phyloP scores from a whole-genome alignment of 202 grass and related monocot species.

The Hordeum pubiflorum region DNA sequence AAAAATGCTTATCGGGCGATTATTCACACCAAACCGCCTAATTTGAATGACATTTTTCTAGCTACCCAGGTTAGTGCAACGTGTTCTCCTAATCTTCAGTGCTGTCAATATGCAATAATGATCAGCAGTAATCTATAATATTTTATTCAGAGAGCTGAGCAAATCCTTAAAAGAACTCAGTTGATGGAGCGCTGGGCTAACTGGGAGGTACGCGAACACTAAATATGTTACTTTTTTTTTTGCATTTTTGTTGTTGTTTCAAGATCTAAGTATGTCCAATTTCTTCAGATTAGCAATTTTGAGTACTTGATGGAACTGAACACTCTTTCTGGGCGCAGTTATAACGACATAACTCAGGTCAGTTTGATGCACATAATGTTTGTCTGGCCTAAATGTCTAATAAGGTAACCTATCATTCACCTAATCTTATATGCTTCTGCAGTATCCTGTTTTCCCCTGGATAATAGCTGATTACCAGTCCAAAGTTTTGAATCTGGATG shows the following conservation, averaged over 20 bases:
- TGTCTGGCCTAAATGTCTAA: conserved; percentile 4
- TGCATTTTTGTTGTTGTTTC: conserved; percentile 30
- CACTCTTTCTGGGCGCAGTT: conserved; percentile 92
- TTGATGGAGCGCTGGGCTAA: conserved; percentile 91
- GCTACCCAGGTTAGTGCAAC: conserved; percentile 78
- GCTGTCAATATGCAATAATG: neutral
- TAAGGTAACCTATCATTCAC: conserved; percentile 5
- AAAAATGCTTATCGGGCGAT: conserved; percentile 94
- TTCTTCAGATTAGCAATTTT: conserved; percentile 95
- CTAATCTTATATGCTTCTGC: conserved; percentile 26
- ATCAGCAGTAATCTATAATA: conserved; percentile 18
- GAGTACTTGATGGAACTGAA: conserved; percentile 99
- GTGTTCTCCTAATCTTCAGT: neutral
- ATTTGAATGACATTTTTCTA: conserved; percentile 95
- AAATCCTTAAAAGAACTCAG: conserved; percentile 99
- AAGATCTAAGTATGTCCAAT: neutral
- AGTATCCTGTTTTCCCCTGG: conserved; percentile 99
- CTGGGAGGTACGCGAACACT: conserved; percentile 71
- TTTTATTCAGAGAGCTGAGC: conserved; percentile 79
- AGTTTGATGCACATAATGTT: conserved; percentile 15
- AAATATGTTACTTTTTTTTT: neutral
- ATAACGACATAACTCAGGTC: conserved; percentile 91
- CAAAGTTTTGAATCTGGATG: conserved; percentile 60
- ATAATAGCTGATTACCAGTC: conserved; percentile 85
- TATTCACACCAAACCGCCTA: conserved; percentile 74